Evolutionary conservation across 805 yeast genomes (phyloP).

Genomic region (Saturnispora sanitii): DNA sequence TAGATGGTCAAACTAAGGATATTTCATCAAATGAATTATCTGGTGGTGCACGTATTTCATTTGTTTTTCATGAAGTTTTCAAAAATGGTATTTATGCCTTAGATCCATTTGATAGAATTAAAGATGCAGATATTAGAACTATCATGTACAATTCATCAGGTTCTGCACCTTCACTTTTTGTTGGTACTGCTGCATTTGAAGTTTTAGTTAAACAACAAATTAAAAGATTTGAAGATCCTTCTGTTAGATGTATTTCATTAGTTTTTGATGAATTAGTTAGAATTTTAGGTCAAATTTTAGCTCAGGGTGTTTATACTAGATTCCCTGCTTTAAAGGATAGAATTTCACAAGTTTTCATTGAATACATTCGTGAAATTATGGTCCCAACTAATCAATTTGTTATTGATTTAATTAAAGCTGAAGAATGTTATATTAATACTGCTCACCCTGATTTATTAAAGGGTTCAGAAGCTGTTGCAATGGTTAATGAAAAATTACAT

Average conservation of each 20-base stretch:
- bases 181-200: slow-evolving; percentile 95
- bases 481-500: slow-evolving; percentile 80
- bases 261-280: slow-evolving; percentile 93
- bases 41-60: slow-evolving; percentile 96
- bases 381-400: slow-evolving; percentile 83
- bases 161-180: slow-evolving; percentile 90
- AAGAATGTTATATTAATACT: slow-evolving; percentile 91
- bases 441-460: slow-evolving; percentile 95
- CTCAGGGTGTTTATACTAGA: slow-evolving; percentile 73
- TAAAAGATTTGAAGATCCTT: slow-evolving; percentile 88
- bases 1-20: slow-evolving; percentile 90
- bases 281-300: slow-evolving; percentile 73
- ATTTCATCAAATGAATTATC: slow-evolving; percentile 81
- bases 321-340: slow-evolving; percentile 89
- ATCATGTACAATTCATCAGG: slow-evolving; percentile 96
- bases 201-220: slow-evolving; percentile 92
- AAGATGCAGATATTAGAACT: slow-evolving; percentile 91
- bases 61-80: slow-evolving; percentile 93
- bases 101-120: slow-evolving; percentile 94
- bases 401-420: slow-evolving; percentile 70
- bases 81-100: slow-evolving; percentile 84
- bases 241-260: slow-evolving; percentile 76
- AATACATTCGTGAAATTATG: slow-evolving; percentile 67
- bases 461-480: slow-evolving; percentile 91
- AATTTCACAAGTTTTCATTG: slow-evolving; percentile 68